phyloP scores from a whole-genome alignment of 1,284 basidiomycete species.

The Porodaedalea pini region DNA sequence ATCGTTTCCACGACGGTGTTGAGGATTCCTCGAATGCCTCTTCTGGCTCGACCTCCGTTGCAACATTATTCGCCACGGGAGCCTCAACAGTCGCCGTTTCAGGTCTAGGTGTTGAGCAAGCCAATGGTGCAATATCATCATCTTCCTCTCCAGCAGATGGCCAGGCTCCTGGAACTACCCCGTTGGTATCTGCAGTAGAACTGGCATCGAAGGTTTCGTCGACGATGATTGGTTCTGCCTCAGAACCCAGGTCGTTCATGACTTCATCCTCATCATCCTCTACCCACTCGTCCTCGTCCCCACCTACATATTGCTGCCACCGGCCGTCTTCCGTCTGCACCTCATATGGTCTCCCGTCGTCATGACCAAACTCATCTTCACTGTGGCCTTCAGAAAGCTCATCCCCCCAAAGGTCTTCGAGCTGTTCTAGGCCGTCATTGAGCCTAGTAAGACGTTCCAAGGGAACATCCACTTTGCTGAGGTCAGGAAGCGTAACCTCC shows the following conservation, averaged over 20 bases:
- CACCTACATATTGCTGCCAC: conserved; percentile 33
- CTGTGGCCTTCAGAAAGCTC: conserved; percentile 36
- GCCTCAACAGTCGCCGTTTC: conserved; percentile 18
- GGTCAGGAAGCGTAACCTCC: conserved; percentile 62
- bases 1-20: conserved; percentile 60
- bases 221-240: conserved; percentile 14
- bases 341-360: conserved; percentile 25
- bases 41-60: neutral
- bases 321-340: conserved; percentile 21
- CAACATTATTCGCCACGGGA: neutral
- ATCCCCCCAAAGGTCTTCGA: conserved; percentile 70
- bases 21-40: neutral
- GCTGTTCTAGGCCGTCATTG: conserved; percentile 71
- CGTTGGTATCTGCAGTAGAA: neutral
- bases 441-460: conserved; percentile 66
- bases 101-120: conserved; percentile 27
- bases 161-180: conserved; percentile 17
- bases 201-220: conserved; percentile 41
- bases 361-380: conserved; percentile 30
- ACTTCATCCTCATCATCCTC: conserved; percentile 37
- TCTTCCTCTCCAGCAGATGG: conserved; percentile 15
- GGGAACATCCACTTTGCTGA: conserved; percentile 45
- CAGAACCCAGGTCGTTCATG: conserved; percentile 23
- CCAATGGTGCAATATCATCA: conserved; percentile 26
- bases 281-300: conserved; percentile 48